Conservation (phyloP, 164 flowering plant species). For the Pachysandra terminalis region DNA sequence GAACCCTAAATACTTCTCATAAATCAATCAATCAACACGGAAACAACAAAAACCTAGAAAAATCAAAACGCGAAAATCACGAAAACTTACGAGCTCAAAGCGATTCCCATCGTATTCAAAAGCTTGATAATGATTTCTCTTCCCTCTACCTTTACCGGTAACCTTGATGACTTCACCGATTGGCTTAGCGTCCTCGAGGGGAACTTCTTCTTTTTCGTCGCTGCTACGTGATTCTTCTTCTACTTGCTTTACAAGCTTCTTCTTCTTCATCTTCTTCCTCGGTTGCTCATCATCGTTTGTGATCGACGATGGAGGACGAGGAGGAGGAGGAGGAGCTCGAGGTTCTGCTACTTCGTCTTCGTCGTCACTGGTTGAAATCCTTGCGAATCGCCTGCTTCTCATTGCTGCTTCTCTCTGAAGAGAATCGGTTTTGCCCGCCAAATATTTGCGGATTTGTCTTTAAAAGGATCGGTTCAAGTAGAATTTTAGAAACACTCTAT, state of each 20-base stretch:
- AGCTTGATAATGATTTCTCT: slow-evolving; percentile 6
- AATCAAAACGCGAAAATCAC: neutral
- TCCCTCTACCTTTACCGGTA: slow-evolving; percentile 9
- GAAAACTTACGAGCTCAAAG: slow-evolving; percentile 4
- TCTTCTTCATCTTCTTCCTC: neutral
- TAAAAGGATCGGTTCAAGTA: too few species aligned
- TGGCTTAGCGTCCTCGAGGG: slow-evolving; percentile 6
- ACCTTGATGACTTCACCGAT: slow-evolving; percentile 5
- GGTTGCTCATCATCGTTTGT: neutral
- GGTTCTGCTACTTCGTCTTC: neutral
- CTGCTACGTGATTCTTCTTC: neutral
- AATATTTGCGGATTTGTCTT: too few species aligned
- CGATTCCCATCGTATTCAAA: slow-evolving; percentile 8
- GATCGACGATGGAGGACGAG: neutral
- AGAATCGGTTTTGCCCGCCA: neutral
- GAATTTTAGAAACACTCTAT: too few species aligned
- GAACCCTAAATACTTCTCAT: too few species aligned
- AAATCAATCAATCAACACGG: neutral
- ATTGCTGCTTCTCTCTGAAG: neutral
- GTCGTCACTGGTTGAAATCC: neutral
- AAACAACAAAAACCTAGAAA: neutral
- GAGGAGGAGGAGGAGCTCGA: neutral
- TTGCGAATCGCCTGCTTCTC: neutral
- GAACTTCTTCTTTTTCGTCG: neutral
- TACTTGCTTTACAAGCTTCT: neutral